Evolutionary conservation across 2,329 filamentous ascomycete genomes (phyloP).

Genomic region (Stachybotrys chlorohalonatus): DNA sequence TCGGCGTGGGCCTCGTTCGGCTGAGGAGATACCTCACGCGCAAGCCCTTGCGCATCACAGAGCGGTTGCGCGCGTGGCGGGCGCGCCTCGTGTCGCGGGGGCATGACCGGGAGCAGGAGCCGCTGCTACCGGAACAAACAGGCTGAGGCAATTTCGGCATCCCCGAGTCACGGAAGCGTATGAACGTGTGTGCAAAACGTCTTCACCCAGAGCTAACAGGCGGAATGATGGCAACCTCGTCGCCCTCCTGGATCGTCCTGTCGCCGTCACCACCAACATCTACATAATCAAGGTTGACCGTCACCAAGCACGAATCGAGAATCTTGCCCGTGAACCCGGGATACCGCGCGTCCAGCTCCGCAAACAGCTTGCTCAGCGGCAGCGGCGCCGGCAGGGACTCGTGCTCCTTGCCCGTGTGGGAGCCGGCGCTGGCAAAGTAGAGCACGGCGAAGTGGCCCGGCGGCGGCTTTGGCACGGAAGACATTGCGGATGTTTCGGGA

Average conservation of each 20-base stretch:
- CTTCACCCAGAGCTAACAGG: conserved; percentile 74
- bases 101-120: conserved; percentile 19
- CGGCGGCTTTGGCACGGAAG: conserved; percentile 36
- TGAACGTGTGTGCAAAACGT: no score
- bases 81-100: background rate
- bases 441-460: conserved; percentile 66
- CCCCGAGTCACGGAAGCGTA: no score
- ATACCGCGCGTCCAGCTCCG: conserved; percentile 59
- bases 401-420: conserved; percentile 58
- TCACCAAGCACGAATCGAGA: conserved; percentile 64
- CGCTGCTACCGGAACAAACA: conserved; percentile 11
- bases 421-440: conserved; percentile 71
- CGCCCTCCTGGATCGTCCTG: conserved; percentile 55
- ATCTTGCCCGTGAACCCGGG: conserved; percentile 60
- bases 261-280: conserved; percentile 47
- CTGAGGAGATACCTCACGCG: conserved; percentile 11
- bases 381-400: conserved; percentile 62
- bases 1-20: conserved; percentile 11
- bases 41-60: conserved; percentile 10
- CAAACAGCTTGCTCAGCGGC: conserved; percentile 52
- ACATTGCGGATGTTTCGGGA: conserved; percentile 15
- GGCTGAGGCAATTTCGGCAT: no score
- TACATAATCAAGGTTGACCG: conserved; percentile 74
- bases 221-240: conserved; percentile 82
- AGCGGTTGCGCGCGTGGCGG: conserved; percentile 8